Base-by-base conservation (phyloP, 495 filamentous ascomycete species). In the Hypoxylon fragiforme region DNA sequence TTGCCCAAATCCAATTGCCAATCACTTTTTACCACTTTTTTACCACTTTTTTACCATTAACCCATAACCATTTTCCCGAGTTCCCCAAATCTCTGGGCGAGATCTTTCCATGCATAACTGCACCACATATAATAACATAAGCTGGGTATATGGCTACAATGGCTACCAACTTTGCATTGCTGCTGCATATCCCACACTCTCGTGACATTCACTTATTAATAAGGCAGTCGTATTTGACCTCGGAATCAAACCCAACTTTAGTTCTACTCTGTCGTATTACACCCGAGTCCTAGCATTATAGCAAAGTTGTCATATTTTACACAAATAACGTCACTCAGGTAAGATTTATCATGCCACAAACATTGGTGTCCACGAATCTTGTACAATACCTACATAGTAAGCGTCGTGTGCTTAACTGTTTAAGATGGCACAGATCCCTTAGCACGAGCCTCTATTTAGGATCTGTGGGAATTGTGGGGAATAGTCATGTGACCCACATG, bases 31-130 rank as follows among this genome's bases (percentile, higher is more conserved):
- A 19, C 8, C 18, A 13, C 34, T 36, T 37, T 42, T 36, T 21
- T 4, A 28, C 4, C 24, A 9, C 4, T 28, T 40, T 34, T 14
- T 20, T 19, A 3, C 18, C 16, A n/a, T n/a, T n/a, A n/a, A n/a
- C n/a, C n/a, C n/a, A n/a, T n/a, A n/a, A n/a, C n/a, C n/a, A n/a
- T n/a, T n/a, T n/a, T n/a, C n/a, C n/a, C n/a, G n/a, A n/a, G n/a
- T n/a, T n/a, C n/a, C n/a, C n/a, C n/a, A 46, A 39, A 39, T 54
- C 50, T 41, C 39, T 20, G 38, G 47, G 36, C 37, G 51, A 52
- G 58, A 62, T 62, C 58, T 47, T 43, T 56, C 46, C 36, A 43
- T 55, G 57, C 51, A 61, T 54, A 28, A 9, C 4, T 28, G 24
- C 24, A 28, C 9, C 9, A 9, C 9, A 4, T 4, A 28, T 28